Conservation (phyloP, 108 stramenopile species). For the Craspedostauros australis region DNA sequence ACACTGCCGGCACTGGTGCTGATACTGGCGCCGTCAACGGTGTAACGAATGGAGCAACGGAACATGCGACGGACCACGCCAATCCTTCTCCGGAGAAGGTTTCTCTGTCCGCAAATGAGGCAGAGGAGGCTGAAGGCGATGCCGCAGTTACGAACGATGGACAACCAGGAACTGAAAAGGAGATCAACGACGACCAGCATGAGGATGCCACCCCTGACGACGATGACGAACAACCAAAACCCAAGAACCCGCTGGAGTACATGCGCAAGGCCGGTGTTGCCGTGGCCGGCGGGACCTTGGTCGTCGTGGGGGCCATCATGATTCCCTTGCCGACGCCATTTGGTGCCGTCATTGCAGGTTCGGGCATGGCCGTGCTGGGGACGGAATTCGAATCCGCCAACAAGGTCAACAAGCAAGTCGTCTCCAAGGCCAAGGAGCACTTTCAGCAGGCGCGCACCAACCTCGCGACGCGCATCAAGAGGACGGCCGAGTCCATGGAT, state of each 20-base stretch:
- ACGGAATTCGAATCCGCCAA: slow-evolving; percentile 36
- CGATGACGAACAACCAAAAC: neutral
- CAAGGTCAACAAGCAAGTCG: slow-evolving; percentile 20
- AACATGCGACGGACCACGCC: too few relatives aligned
- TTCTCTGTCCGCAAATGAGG: too few relatives aligned
- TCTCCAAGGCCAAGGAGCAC: slow-evolving; percentile 15
- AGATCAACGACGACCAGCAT: too few relatives aligned
- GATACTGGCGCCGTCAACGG: neutral
- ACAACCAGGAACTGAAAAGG: too few relatives aligned
- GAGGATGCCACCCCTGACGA: neutral
- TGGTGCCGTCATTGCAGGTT: slow-evolving; percentile 33
- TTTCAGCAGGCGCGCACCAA: slow-evolving; percentile 8
- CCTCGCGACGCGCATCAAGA: slow-evolving; percentile 15
- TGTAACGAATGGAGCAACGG: neutral
- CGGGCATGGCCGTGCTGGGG: slow-evolving; percentile 43
- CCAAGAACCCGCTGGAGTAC: slow-evolving; percentile 18
- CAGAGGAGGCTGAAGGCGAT: too few relatives aligned
- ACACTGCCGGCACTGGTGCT: neutral
- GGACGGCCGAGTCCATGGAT: slow-evolving; percentile 7
- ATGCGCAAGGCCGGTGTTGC: slow-evolving; percentile 45
- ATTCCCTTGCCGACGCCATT: slow-evolving; percentile 48
- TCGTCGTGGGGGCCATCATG: slow-evolving; percentile 36
- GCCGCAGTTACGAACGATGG: too few relatives aligned
- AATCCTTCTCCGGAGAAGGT: too few relatives aligned
- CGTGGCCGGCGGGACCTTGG: slow-evolving; percentile 38